phyloP scores from a whole-genome alignment of 1,284 basidiomycete species.

The Amylostereum areolatum region DNA sequence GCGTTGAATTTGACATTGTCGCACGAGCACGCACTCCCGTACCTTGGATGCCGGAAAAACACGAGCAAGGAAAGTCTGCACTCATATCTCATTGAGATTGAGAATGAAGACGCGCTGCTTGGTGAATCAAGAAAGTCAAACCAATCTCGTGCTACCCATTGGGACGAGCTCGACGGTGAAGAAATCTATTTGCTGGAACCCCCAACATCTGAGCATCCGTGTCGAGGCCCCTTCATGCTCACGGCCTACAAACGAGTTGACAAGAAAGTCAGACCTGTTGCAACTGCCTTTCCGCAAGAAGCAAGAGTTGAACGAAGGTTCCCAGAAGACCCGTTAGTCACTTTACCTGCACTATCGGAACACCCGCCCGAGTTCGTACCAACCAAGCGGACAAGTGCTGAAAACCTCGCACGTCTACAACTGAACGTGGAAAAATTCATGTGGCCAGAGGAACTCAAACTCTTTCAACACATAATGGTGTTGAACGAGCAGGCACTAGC shows the following conservation, averaged over 20 bases:
- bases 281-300: not conserved
- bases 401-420: not conserved
- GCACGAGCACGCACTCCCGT: too few relatives aligned
- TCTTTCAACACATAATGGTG: constrained; percentile 18
- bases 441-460: constrained; percentile 11
- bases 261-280: not conserved
- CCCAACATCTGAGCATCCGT: too few relatives aligned
- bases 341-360: not conserved
- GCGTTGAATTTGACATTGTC: too few relatives aligned
- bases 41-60: too few relatives aligned
- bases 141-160: too few relatives aligned
- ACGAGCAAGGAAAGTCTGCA: too few relatives aligned
- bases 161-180: too few relatives aligned
- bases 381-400: not conserved
- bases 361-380: not conserved
- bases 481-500: constrained; percentile 21
- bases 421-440: constrained; percentile 5
- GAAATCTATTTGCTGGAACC: too few relatives aligned
- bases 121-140: too few relatives aligned
- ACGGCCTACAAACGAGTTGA: not conserved
- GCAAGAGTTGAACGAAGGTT: not conserved
- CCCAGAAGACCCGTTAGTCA: constrained; percentile 1
- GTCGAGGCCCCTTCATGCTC: too few relatives aligned
- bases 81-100: too few relatives aligned
- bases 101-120: too few relatives aligned